Base-by-base conservation (phyloP, 2,329 filamentous ascomycete species). In the Scytalidium lignicola region DNA sequence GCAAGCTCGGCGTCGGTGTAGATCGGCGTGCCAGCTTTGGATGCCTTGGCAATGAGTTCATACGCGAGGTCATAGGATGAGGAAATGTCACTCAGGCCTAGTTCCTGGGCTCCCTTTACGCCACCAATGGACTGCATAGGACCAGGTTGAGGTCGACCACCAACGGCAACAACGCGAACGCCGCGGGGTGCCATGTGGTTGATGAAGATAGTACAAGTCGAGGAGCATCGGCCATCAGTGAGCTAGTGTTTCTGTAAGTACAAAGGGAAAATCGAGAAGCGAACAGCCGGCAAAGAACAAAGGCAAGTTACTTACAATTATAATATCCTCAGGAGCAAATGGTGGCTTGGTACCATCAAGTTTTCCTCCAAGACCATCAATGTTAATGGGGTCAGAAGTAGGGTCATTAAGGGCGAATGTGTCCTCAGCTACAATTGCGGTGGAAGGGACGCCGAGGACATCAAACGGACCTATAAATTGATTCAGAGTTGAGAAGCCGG, bases 211-310 rank as follows among this genome's bases (percentile, higher is more conserved):
- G 76, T 74, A 64, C 80, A 83, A 2, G 78, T 78, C 1, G 77
- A 81, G 19, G 74, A 74, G 61, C 80, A 83, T 56, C 75, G 72
- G 28, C 79, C 79, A 57, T 83, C 80, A 46, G 76, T 74, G n/a
- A 83, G 68, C 17, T 37, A 37, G 15, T 13, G 15, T 26, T 37
- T 4, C 32, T 37, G n/a, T 37, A 7, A 37, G 32, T 37, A 37
- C 6, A 37, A n/a, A 37, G 32, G 4, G 32, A 17, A 37, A 7
- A 37, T 37, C 6, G 12, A 17, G 15, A 37, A 15, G 26, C 7
- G 7, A 7, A 28, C 13, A 28, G 26, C n/a, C n/a, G n/a, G n/a
- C n/a, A n/a, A n/a, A n/a, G n/a, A n/a, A n/a, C n/a, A n/a, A n/a
- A n/a, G n/a, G n/a, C n/a, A 46, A 18, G 57, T 28, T 17, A 51